Evolutionary conservation across 2,329 filamentous ascomycete species (phyloP), one percentile per base, ranked within the genome.

Genomic region (Pseudogymnoascus sp.): DNA sequence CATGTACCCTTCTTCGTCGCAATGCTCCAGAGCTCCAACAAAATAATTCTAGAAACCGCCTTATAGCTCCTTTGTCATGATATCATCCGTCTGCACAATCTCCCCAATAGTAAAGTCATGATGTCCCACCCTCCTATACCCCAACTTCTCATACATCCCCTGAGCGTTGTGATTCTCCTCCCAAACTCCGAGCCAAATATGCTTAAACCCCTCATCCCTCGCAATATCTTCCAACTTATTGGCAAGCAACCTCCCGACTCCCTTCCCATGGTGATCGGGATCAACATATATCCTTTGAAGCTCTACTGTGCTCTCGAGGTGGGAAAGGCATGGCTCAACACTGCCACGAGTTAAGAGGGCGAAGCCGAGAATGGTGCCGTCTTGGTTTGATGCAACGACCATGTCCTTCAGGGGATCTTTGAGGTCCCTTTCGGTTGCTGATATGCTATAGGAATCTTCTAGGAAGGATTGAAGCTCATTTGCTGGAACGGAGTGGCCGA

Each of bases 121-220:
- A 8, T 70, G 38, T 0, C 79, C 79, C 0, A 79, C 73, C 21
- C 67, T 68, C 14, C 62, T 64, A 63, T 77, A 81, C 0, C 79
- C 79, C 67, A 74, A 72, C 67, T 72, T 75, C 63, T 71, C 71
- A 67, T 81, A 81, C 3, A 76, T 70, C 36, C 63, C 72, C 23
- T 73, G 71, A 0, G 78, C 78, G 31, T 67, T 72, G 1, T 62
- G 37, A 61, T 80, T 81, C 65, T 79, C 76, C 60, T 81, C 76
- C 79, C 79, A 81, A 8, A 80, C 78, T 0, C 78, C 78, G 8
- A 81, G 67, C 78, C 79, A 81, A 16, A 80, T 69, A 25, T 75
- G 70, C 59, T 67, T 69, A 34, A 75, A 79, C 0, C 75, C 77
- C 28, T 75, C 70, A 3, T 72, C 66, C 53, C 70, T 68, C 1